A percentile compares a stretch with the other conserved stretches of the same genome.
phyloP scores from a whole-genome alignment of 371 early-diverging fungal genomes.

The Conidiobolus incongruus region DNA sequence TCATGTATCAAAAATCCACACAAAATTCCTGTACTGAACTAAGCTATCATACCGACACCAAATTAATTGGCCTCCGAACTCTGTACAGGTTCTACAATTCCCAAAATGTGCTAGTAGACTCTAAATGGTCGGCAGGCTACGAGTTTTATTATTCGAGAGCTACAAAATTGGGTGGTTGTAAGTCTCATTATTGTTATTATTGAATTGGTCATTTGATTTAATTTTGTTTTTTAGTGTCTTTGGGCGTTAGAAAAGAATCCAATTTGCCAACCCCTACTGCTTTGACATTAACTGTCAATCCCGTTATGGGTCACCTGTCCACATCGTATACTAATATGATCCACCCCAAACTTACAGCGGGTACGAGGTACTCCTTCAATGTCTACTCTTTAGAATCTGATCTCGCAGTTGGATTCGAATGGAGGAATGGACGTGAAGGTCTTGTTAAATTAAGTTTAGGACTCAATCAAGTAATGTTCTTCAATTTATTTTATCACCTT shows the following conservation, averaged over 20 bases:
- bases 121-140: slow-evolving; percentile 41
- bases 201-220: background rate
- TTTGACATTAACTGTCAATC: slow-evolving; percentile 49
- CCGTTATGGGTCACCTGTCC: slow-evolving; percentile 71
- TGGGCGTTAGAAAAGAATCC: slow-evolving; percentile 41
- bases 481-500: background rate
- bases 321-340: slow-evolving; percentile 63
- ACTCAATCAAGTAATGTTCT: slow-evolving; percentile 14
- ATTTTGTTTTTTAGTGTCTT: slow-evolving; percentile 20
- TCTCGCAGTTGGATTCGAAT: slow-evolving; percentile 59
- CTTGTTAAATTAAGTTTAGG: slow-evolving; percentile 31
- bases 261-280: slow-evolving; percentile 18
- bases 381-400: slow-evolving; percentile 73
- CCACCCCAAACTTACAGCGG: slow-evolving; percentile 32
- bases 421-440: slow-evolving; percentile 26
- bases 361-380: slow-evolving; percentile 71
- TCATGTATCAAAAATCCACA: slow-evolving; percentile 45
- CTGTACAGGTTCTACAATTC: slow-evolving; percentile 36
- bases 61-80: slow-evolving; percentile 48
- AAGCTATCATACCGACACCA: slow-evolving; percentile 49
- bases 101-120: slow-evolving; percentile 4
- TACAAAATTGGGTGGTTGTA: slow-evolving; percentile 74
- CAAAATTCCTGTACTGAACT: slow-evolving; percentile 55
- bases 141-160: slow-evolving; percentile 67
- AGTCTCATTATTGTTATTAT: slow-evolving; percentile 7